A percentile compares a stretch with the other conserved stretches of the same genome.
These are phyloP conservation scores for Penicillium oxalicum DNA, from an alignment of 2,329 filamentous ascomycete genomes.

Conservation along the genomic window DNA sequence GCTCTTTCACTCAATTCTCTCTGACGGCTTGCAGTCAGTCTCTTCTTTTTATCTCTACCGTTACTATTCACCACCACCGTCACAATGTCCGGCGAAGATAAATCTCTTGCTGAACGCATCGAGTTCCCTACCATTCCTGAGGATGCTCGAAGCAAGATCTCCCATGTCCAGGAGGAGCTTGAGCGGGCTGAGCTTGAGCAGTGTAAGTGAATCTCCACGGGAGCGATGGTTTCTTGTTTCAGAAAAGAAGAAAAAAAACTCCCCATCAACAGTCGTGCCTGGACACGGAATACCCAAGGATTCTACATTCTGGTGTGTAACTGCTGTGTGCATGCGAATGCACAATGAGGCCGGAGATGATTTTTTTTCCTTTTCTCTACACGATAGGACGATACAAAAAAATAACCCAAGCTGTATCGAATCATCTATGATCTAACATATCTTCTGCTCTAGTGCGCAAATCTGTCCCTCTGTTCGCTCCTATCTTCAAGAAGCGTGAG, in stretches of 20 bases:
- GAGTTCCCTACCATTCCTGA: slow-evolving; percentile 30
- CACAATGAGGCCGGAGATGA: too few relatives aligned
- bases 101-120: slow-evolving; percentile 33
- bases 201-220: slow-evolving; percentile 50
- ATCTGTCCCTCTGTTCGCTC: slow-evolving; percentile 60
- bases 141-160: slow-evolving; percentile 58
- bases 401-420: too few relatives aligned
- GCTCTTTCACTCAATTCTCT: not conserved
- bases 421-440: too few relatives aligned
- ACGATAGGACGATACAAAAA: too few relatives aligned
- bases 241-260: not conserved
- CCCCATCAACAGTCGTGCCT: too few relatives aligned
- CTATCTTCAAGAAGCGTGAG: slow-evolving; percentile 71
- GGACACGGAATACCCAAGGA: too few relatives aligned
- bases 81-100: slow-evolving; percentile 22
- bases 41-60: not conserved
- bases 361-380: too few relatives aligned
- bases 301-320: too few relatives aligned
- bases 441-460: slow-evolving; percentile 55
- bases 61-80: slow-evolving; percentile 1
- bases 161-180: slow-evolving; percentile 75
- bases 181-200: slow-evolving; percentile 77
- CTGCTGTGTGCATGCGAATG: too few relatives aligned
- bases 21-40: slow-evolving; percentile 4
- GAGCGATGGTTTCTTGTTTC: not conserved